phyloP scores from a whole-genome alignment of 495 filamentous ascomycete genomes.

The Penicillium roqueforti region DNA sequence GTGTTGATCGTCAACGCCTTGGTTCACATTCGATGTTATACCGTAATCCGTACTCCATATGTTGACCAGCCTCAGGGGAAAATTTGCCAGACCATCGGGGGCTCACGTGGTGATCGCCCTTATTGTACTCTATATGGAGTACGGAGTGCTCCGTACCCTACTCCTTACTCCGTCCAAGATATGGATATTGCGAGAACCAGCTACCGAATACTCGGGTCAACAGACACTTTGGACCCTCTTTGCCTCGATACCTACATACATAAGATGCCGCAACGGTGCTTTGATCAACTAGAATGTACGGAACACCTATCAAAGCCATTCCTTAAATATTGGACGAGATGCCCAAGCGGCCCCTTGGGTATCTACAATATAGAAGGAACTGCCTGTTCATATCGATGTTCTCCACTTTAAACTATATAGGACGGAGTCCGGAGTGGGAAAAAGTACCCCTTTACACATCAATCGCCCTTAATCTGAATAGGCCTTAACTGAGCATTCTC shows the following conservation, averaged over 20 bases:
- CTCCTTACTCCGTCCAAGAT: too few relatives aligned
- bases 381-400: not conserved
- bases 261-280: not conserved
- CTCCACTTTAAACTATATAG: not conserved
- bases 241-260: not conserved
- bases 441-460: slow-evolving; percentile 10
- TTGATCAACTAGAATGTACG: not conserved
- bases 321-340: not conserved
- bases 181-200: not conserved
- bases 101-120: not conserved
- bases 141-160: not conserved
- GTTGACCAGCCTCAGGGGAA: slow-evolving; percentile 1
- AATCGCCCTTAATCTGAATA: slow-evolving; percentile 33
- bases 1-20: slow-evolving; percentile 1
- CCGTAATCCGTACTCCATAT: not conserved
- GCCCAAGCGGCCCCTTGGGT: not conserved
- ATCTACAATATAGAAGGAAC: not conserved
- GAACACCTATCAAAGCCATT: not conserved
- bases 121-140: not conserved
- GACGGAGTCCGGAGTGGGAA: too few relatives aligned
- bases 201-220: not conserved
- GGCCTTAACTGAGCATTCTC: slow-evolving; percentile 45
- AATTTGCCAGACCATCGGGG: not conserved
- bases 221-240: slow-evolving; percentile 5
- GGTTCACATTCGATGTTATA: not conserved